A percentile compares a stretch with the other conserved stretches of the same genome.
phyloP scores from a whole-genome alignment of 257 asterid species.

The Nicotiana obtusifolia region DNA sequence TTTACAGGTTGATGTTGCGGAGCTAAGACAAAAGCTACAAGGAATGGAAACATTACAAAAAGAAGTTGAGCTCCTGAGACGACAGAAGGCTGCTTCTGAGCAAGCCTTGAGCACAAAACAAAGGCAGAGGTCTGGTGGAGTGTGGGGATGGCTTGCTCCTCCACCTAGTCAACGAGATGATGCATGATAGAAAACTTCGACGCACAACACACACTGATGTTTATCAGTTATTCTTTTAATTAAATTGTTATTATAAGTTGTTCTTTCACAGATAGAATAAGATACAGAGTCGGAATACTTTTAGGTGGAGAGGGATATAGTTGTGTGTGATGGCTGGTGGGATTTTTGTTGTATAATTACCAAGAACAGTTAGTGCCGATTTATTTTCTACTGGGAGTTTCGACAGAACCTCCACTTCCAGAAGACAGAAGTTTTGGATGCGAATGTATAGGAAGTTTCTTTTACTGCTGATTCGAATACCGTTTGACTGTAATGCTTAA shows the following conservation, averaged over 20 bases:
- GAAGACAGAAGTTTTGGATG: no score
- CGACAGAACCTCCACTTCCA: no score
- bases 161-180: conserved; percentile 45
- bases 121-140: conserved; percentile 73
- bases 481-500: no score
- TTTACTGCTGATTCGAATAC: no score
- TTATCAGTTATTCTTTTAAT: background rate
- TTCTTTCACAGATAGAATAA: conserved; percentile 32
- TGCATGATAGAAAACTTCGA: conserved; percentile 20
- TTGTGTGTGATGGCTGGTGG: conserved; percentile 5
- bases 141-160: conserved; percentile 96
- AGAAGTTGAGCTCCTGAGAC: conserved; percentile 87
- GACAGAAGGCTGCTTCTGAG: conserved; percentile 95
- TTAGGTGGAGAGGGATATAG: conserved; percentile 12
- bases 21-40: conserved; percentile 87
- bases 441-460: no score
- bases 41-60: conserved; percentile 66
- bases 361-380: no score
- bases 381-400: no score
- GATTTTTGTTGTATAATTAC: conserved; percentile 18
- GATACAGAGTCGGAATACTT: conserved; percentile 13
- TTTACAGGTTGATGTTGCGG: conserved; percentile 90
- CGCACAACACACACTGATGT: background rate
- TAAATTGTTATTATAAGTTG: background rate
- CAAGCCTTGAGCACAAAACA: conserved; percentile 63